Evolutionary conservation across 805 yeast genomes (phyloP), one percentile per base, ranked within the genome.

Genomic region (Hanseniaspora singularis): DNA sequence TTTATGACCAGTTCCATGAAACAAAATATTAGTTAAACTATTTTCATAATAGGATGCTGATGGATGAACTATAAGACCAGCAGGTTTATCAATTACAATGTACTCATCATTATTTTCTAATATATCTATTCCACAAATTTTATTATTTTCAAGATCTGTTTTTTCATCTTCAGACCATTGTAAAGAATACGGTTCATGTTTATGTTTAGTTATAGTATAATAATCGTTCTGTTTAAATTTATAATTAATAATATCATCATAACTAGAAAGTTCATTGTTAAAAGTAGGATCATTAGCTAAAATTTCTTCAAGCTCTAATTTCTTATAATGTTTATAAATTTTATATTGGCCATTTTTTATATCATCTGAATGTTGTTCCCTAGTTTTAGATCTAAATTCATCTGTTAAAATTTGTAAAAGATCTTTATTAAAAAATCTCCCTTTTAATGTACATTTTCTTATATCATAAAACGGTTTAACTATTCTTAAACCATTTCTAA

Each of bases 61-160:
- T 2, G 98, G 97, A 60, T 92, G 98, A 1, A 85, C 89, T 0
- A 97, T 97, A 1, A 92, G 70, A 0, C 98, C 97, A 4, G 84
- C 72, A 0, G 98, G 98, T 54, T 92, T 92, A 62, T 89, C 89
- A 12, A 92, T 77, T 3, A 84, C 92, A 5, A 89, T 70, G n/a
- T 84, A 58, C 33, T 79, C 70, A 2, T 77, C 85, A 60, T 85
- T 80, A 53, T 86, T 83, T 57, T 71, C 70, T 0, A 87, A 76
- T 12, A 87, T 73, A 43, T 72, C 69, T 45, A 86, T 76, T 0
- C 74, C 73, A 14, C 66, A 60, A 51, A 61, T 42, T 14, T 51
- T 39, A 3, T 38, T 44, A 15, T 51, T 54, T 1, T 9, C 14
- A 26, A 26, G 12, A 14, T 41, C 40, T 3, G 50, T 48, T 8